Conservation (phyloP, 495 filamentous ascomycete genomes). For the Halenospora varia region DNA sequence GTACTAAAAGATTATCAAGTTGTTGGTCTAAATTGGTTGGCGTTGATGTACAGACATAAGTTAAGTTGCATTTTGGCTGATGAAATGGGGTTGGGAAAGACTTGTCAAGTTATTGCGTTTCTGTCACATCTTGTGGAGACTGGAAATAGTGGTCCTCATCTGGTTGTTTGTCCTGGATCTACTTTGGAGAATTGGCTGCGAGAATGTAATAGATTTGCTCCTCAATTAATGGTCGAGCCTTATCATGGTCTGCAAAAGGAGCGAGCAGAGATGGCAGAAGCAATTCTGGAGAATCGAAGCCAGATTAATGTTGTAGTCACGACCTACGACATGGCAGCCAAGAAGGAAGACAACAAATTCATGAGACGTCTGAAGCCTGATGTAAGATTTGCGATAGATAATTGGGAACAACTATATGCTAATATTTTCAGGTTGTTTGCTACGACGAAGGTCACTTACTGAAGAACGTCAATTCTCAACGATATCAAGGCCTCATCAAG, state of each 20-base stretch:
- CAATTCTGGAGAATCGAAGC: slow-evolving; percentile 56
- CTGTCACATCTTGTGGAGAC: slow-evolving; percentile 74
- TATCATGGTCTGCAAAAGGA: slow-evolving; percentile 72
- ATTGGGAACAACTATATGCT: too few relatives aligned
- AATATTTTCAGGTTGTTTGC: slow-evolving; percentile 53
- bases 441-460: slow-evolving; percentile 93
- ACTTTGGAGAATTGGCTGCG: slow-evolving; percentile 93
- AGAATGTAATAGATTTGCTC: slow-evolving; percentile 87
- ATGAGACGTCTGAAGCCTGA: slow-evolving; percentile 56
- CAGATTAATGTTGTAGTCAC: slow-evolving; percentile 84
- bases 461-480: slow-evolving; percentile 76
- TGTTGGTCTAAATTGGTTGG: slow-evolving; percentile 92
- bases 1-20: slow-evolving; percentile 88
- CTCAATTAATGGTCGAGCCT: slow-evolving; percentile 64
- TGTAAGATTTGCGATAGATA: slow-evolving; percentile 26
- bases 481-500: slow-evolving; percentile 75
- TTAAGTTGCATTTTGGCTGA: slow-evolving; percentile 90
- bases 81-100: slow-evolving; percentile 98
- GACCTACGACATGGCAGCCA: slow-evolving; percentile 74
- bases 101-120: slow-evolving; percentile 92
- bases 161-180: slow-evolving; percentile 87
- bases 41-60: slow-evolving; percentile 69
- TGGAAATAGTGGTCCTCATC: slow-evolving; percentile 67
- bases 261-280: slow-evolving; percentile 59
- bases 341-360: slow-evolving; percentile 64